These are phyloP conservation scores for Solanum virginianum DNA, from an alignment of 257 asterid genomes.

Conservation along the genomic window DNA sequence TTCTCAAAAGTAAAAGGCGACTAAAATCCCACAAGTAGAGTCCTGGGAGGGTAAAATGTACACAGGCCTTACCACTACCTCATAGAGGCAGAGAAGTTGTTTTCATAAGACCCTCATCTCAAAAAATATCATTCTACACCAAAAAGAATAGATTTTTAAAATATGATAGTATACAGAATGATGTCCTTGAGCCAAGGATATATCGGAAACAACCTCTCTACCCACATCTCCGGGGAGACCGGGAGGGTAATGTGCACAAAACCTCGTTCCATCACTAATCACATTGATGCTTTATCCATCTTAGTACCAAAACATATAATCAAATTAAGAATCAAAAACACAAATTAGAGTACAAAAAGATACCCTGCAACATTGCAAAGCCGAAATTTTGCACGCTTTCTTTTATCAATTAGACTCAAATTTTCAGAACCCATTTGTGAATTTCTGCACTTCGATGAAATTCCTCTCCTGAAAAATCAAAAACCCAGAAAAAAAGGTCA, in stretches of 20 bases:
- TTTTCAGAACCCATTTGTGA: slow-evolving; percentile 34
- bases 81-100: no score
- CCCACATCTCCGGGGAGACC: no score
- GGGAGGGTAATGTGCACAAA: no score
- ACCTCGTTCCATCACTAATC: neutral
- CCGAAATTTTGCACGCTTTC: slow-evolving; percentile 26
- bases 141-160: neutral
- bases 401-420: slow-evolving; percentile 17
- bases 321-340: neutral
- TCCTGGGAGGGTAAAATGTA: no score
- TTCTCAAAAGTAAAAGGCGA: neutral
- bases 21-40: no score
- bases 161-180: neutral
- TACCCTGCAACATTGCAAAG: slow-evolving; percentile 53
- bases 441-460: neutral
- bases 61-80: no score
- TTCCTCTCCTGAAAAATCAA: neutral
- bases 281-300: neutral
- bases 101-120: no score
- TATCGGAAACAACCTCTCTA: no score
- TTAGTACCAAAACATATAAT: neutral
- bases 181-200: neutral
- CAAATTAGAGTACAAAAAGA: neutral
- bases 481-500: neutral
- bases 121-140: neutral